These are phyloP conservation scores for Alternaria novae-zelandiae DNA, from an alignment of 2,329 filamentous ascomycete genomes.

Conservation along the genomic window DNA sequence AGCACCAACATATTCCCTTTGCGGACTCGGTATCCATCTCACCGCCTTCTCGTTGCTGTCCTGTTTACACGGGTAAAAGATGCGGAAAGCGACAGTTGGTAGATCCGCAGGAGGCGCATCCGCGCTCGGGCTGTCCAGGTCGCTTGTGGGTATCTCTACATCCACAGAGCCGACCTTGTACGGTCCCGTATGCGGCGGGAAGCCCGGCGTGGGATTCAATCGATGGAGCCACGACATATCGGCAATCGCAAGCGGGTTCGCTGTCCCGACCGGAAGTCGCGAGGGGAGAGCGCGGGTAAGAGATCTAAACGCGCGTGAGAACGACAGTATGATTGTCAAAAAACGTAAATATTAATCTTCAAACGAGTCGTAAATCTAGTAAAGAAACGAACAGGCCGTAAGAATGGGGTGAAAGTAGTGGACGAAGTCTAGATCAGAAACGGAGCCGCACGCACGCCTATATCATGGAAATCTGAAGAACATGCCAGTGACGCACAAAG, in stretches of 20 bases:
- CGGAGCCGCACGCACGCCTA: slow-evolving; percentile 1
- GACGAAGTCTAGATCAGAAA: not conserved
- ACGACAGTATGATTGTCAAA: slow-evolving; percentile 34
- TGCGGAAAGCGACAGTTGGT: slow-evolving; percentile 77
- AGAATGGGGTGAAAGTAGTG: not conserved
- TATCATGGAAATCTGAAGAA: slow-evolving; percentile 2
- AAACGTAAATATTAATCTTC: not conserved
- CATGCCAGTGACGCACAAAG: slow-evolving; percentile 32
- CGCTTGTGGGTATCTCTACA: slow-evolving; percentile 73
- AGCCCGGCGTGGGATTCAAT: slow-evolving; percentile 72
- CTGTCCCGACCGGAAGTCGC: slow-evolving; percentile 13
- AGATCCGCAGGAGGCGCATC: slow-evolving; percentile 61
- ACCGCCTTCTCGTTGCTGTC: slow-evolving; percentile 62
- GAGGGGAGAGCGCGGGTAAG: slow-evolving; percentile 23
- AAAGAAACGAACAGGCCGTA: not conserved
- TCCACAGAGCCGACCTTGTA: slow-evolving; percentile 82
- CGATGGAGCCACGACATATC: slow-evolving; percentile 52
- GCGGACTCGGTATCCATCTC: slow-evolving; percentile 79
- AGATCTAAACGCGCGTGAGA: slow-evolving; percentile 30
- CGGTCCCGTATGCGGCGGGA: slow-evolving; percentile 77
- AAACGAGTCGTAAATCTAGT: not conserved
- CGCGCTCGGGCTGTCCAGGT: slow-evolving; percentile 57
- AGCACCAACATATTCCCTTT: slow-evolving; percentile 74
- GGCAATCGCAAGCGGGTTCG: slow-evolving; percentile 11
- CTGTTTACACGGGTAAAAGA: slow-evolving; percentile 72